Conservation (phyloP, 2,329 filamentous ascomycete genomes). For the Rosellinia necatrix region DNA sequence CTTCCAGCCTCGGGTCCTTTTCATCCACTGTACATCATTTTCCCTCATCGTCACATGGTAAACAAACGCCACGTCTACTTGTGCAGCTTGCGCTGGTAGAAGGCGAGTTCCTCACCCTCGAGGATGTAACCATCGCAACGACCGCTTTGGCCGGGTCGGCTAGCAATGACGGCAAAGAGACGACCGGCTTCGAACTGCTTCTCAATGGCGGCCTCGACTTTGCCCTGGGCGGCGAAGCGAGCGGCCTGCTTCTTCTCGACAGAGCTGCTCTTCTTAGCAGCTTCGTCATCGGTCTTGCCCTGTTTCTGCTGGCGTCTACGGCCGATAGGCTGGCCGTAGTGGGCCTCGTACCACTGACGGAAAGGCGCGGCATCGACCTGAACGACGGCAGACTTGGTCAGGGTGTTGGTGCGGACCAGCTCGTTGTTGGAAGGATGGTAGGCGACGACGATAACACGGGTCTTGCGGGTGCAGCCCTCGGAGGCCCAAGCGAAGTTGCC, state of each 20-base stretch:
- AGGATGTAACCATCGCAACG: constrained; percentile 97
- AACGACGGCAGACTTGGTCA: constrained; percentile 98
- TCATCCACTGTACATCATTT: constrained; percentile 23
- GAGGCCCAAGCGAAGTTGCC: constrained; percentile 99
- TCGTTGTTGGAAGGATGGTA: constrained; percentile 99
- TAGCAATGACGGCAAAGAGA: constrained; percentile 90
- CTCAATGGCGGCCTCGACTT: constrained; percentile 92
- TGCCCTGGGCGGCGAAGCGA: constrained; percentile 80
- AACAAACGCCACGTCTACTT: constrained; percentile 68
- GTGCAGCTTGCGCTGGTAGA: constrained; percentile 99
- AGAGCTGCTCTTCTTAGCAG: constrained; percentile 90
- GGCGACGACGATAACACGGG: constrained; percentile 95
- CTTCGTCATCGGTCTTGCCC: constrained; percentile 67
- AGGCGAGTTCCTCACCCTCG: constrained; percentile 98
- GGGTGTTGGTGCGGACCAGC: constrained; percentile 99
- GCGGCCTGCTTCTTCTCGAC: constrained; percentile 96
- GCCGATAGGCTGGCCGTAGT: constrained; percentile 92
- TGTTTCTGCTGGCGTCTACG: constrained; percentile 88
- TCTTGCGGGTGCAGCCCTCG: constrained; percentile 97
- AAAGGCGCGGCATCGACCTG: constrained; percentile 99
- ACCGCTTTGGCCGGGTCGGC: constrained; percentile 94
- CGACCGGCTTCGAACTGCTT: constrained; percentile 99
- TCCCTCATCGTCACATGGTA: constrained; percentile 8
- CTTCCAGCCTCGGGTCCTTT: constrained; percentile 24
- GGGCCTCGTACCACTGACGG: constrained; percentile 99